Base-by-base conservation (phyloP, 2,329 filamentous ascomycete genomes). In the Nigrospora sphaerica region DNA sequence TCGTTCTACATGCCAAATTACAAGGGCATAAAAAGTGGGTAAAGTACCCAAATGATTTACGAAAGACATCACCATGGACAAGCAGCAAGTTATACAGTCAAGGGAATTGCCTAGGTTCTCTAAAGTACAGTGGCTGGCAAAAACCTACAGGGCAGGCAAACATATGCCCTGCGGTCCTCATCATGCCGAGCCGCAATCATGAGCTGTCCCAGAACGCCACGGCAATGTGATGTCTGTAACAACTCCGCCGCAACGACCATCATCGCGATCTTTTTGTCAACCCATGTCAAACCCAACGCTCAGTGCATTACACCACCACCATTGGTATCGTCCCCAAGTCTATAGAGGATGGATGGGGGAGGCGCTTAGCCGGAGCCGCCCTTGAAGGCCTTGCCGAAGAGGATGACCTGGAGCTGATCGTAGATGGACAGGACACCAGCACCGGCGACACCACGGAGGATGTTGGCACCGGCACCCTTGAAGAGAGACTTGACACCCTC, bases 381-480 rank as follows among this genome's bases (percentile, higher is more conserved):
- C 67, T 95, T 95, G 91, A 91, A 98, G 81, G 90, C 88, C 91
- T 98, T 97, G 75, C 93, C 93, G 88, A 98, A 98, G 76, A 98
- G 77, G 74, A 98, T 77, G 73, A 98, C 84, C 87, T 98, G 93
- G 74, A 88, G 88, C 84, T 97, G 92, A 75, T 98, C 93, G 80
- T 98, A 98, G 89, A 98, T 96, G 75, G 93, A 98, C 73, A 98
- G 83, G 72, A 98, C 93, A 98, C 93, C 93, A 80, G 93, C 93
- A 89, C 93, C 95, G 70, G 93, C 93, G 70, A 98, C 93, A 96
- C 93, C 95, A 95, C 93, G 93, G 80, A 98, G 93, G 71, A 98
- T 98, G 89, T 98, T 98, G 85, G 93, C 93, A 89, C 93, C 93
- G 72, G 93, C 93, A 91, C 93, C 93, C 89, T 98, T 98, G 91